Percentiles rank a stretch among this genome's conserved stretches.
Conservation (phyloP, 2,329 filamentous ascomycete genomes). For the Fusarium sp. region DNA sequence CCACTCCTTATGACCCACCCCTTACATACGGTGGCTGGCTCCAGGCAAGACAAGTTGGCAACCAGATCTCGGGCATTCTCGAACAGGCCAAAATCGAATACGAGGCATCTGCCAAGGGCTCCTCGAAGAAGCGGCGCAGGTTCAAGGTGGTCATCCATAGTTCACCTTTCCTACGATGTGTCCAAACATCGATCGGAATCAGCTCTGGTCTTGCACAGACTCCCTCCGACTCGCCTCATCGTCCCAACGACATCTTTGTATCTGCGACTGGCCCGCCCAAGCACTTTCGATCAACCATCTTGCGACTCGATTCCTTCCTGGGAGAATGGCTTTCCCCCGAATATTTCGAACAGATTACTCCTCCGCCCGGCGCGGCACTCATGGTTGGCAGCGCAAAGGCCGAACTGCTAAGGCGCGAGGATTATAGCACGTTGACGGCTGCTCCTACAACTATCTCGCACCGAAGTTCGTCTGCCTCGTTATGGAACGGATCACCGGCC, state of each 20-base stretch:
- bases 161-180: constrained; percentile 93
- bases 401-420: constrained; percentile 83
- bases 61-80: constrained; percentile 84
- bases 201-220: constrained; percentile 84
- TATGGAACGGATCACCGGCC: constrained; percentile 55
- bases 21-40: constrained; percentile 95
- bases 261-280: constrained; percentile 51
- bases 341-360: constrained; percentile 94
- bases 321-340: constrained; percentile 96
- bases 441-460: constrained; percentile 35
- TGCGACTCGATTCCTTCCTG: constrained; percentile 92
- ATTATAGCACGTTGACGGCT: constrained; percentile 68
- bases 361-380: constrained; percentile 86
- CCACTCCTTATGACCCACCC: constrained; percentile 95
- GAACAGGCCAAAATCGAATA: constrained; percentile 67
- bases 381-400: constrained; percentile 94
- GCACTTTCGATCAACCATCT: constrained; percentile 69
- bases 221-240: constrained; percentile 52
- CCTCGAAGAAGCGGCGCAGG: constrained; percentile 64
- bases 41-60: constrained; percentile 86
- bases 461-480: constrained; percentile 46
- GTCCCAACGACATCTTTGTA: constrained; percentile 55
- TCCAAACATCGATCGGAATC: constrained; percentile 93
- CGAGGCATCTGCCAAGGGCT: constrained; percentile 49
- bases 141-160: constrained; percentile 90